Base-by-base conservation (phyloP, 768 basidiomycete genomes). In the Panaeolus papilionaceus region DNA sequence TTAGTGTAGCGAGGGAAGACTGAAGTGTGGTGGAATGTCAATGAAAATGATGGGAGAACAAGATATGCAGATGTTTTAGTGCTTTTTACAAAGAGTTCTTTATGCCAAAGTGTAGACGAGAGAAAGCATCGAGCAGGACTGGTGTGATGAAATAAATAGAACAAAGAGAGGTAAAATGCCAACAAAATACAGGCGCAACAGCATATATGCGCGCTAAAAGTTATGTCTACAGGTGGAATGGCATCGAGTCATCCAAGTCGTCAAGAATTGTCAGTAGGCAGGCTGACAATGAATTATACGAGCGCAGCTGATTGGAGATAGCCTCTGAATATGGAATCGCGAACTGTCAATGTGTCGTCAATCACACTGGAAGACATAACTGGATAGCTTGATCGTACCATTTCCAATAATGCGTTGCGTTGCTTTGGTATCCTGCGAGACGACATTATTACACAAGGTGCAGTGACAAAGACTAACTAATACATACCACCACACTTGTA, bases 401-500 rank as follows among this genome's bases (percentile, higher is more conserved):
- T 92, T 93, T 70, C 88, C 87, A 74, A 95, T 94, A 67, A 95
- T 92, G 64, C 88, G 85, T 71, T 93, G 92, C 0, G 93, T 95
- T 4, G 93, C 86, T 78, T 91, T 92, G 14, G 93, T 92, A 77
- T 95, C 92, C 91, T 93, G 66, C 16, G 63, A 61, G 44, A 20
- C 14, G 54, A 33, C 1, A 47, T 11, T 47, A 44, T 61, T 33
- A 69, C 42, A 58, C 61, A 49, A 64, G 58, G 37, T n/a, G 49
- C 42, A 51, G 64, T 40, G 14, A 62, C 37, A 70, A 62, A 38
- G 23, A 70, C 18, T 3, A 66, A 26, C 16, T 8, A 71, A 77
- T 37, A 77, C 84, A 64, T 76, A 93, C 92, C 65, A 92, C 91
- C 26, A 92, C 92, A 71, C 88, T 94, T 8, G 92, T 94, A 73